These are phyloP conservation scores for Calonectria pseudoreteaudii DNA, from an alignment of 2,329 filamentous ascomycete genomes.

Conservation along the genomic window DNA sequence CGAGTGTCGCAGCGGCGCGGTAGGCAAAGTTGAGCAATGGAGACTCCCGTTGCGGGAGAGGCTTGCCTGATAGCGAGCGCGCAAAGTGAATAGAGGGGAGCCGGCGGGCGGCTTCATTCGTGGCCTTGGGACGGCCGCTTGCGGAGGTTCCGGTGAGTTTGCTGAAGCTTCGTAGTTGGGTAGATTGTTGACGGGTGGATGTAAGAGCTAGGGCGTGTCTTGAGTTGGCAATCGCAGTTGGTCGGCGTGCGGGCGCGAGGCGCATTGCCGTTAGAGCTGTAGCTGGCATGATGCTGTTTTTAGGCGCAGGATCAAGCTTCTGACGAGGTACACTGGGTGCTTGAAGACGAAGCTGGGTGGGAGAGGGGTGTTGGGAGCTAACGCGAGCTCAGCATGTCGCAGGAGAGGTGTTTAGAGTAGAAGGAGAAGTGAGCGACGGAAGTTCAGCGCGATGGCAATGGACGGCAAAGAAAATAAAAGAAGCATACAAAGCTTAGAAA, in stretches of 20 bases:
- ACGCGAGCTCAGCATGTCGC: conserved; percentile 25
- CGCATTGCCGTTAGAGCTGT: conserved; percentile 40
- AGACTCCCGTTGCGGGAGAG: conserved; percentile 62
- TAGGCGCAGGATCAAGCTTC: neutral
- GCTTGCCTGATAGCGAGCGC: conserved; percentile 63
- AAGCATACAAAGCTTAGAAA: neutral
- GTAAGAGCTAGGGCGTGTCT: conserved; percentile 27
- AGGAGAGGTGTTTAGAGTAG: neutral
- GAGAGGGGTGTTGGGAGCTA: conserved; percentile 16
- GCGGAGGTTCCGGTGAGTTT: conserved; percentile 35
- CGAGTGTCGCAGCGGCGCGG: conserved; percentile 70
- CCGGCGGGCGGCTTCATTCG: conserved; percentile 19
- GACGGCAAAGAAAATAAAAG: neutral
- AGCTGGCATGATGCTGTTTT: conserved; percentile 33
- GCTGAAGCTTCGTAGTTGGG: conserved; percentile 34
- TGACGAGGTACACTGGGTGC: conserved; percentile 2
- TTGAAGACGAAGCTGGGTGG: conserved; percentile 2
- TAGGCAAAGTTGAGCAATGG: conserved; percentile 70
- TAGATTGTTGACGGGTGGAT: conserved; percentile 25
- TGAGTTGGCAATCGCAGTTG: conserved; percentile 25
- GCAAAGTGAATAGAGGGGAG: conserved; percentile 42
- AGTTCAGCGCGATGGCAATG: conserved; percentile 17
- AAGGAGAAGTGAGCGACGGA: neutral
- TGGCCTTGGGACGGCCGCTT: conserved; percentile 21
- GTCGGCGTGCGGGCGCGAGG: conserved; percentile 36